A percentile compares a stretch with the other conserved stretches of the same genome.
phyloP scores from a whole-genome alignment of 768 basidiomycete species.

The Russula vinacea region DNA sequence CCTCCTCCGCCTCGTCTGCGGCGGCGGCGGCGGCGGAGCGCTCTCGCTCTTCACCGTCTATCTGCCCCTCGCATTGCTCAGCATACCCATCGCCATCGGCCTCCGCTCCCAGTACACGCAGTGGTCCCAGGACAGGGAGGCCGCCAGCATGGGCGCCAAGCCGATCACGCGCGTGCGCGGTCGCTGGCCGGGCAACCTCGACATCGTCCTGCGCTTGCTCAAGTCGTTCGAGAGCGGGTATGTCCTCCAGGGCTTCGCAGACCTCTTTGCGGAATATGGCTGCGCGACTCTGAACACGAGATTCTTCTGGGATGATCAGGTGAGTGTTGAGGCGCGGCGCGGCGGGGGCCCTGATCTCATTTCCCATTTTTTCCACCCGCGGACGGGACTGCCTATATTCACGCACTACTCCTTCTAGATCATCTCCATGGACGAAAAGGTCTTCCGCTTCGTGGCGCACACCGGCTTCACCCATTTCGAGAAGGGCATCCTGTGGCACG shows the following conservation, averaged over 20 bases:
- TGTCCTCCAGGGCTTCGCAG: slow-evolving; percentile 32
- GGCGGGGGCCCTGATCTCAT: background rate
- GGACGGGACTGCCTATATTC: background rate
- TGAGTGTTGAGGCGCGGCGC: too few species aligned
- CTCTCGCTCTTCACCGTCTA: slow-evolving; percentile 2
- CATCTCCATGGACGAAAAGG: slow-evolving; percentile 27
- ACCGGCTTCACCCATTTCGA: slow-evolving; percentile 30
- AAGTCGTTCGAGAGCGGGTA: slow-evolving; percentile 32
- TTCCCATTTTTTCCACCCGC: background rate
- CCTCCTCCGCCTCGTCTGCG: slow-evolving; percentile 7
- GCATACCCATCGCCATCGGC: slow-evolving; percentile 15
- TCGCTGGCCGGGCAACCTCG: slow-evolving; percentile 38
- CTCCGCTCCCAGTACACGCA: slow-evolving; percentile 15
- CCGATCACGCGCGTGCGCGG: slow-evolving; percentile 35
- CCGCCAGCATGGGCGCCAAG: slow-evolving; percentile 27
- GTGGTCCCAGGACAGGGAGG: slow-evolving; percentile 27
- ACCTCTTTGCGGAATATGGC: slow-evolving; percentile 34
- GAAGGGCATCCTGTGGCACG: slow-evolving; percentile 29
- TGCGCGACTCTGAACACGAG: slow-evolving; percentile 36
- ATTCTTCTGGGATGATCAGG: slow-evolving; percentile 39
- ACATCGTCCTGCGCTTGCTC: slow-evolving; percentile 33
- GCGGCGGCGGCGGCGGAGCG: too few species aligned
- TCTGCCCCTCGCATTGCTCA: slow-evolving; percentile 10
- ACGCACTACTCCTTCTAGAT: slow-evolving; percentile 14
- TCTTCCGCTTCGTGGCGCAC: slow-evolving; percentile 25